A percentile compares a stretch with the other conserved stretches of the same genome.
These are phyloP conservation scores for Erythrobasidium yunnanense DNA, from an alignment of 768 basidiomycete genomes.

Conservation along the genomic window DNA sequence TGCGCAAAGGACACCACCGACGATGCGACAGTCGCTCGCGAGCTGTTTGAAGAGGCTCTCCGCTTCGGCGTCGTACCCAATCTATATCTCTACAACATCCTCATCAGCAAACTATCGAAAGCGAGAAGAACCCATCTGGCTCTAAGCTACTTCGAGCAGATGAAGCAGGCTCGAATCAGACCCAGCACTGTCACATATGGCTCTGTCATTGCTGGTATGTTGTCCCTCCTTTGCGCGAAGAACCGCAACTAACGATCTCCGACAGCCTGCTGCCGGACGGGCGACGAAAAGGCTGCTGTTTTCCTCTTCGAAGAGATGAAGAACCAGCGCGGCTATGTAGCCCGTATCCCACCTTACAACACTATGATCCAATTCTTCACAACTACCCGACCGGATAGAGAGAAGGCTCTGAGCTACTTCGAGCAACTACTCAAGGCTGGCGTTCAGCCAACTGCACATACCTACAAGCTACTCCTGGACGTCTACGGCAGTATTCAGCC, in stretches of 20 bases:
- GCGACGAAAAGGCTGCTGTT: slow-evolving; percentile 72
- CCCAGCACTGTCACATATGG: slow-evolving; percentile 88
- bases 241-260: not conserved
- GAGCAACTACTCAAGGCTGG: slow-evolving; percentile 52
- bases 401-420: slow-evolving; percentile 64
- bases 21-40: slow-evolving; percentile 75
- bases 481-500: slow-evolving; percentile 72
- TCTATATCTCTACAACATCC: slow-evolving; percentile 87
- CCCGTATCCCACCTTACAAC: slow-evolving; percentile 89
- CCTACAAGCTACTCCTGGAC: slow-evolving; percentile 92
- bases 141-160: slow-evolving; percentile 71
- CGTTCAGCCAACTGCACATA: slow-evolving; percentile 72
- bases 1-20: slow-evolving; percentile 77
- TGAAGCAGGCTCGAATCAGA: slow-evolving; percentile 55
- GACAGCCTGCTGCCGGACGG: slow-evolving; percentile 86
- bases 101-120: slow-evolving; percentile 88
- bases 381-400: slow-evolving; percentile 75
- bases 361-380: slow-evolving; percentile 97
- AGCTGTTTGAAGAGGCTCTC: slow-evolving; percentile 69
- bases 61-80: slow-evolving; percentile 61
- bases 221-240: not conserved
- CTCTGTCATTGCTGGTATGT: slow-evolving; percentile 55
- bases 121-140: slow-evolving; percentile 88
- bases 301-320: slow-evolving; percentile 77
- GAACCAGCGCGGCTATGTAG: slow-evolving; percentile 59